These are phyloP conservation scores for Marsdenia floribunda DNA, from an alignment of 257 asterid species.

Conservation along the genomic window DNA sequence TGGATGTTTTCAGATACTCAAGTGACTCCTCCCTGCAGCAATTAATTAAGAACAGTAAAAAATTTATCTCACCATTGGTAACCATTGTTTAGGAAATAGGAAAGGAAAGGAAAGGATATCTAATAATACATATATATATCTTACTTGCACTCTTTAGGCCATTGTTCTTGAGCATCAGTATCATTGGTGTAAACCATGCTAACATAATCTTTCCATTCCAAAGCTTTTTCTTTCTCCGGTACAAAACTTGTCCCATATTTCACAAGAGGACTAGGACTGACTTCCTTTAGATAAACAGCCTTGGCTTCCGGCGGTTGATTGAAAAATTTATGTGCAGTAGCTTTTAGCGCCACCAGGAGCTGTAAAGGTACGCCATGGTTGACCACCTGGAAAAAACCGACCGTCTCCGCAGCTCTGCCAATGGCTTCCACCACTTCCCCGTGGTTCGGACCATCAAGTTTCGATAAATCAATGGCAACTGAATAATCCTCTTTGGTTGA, in stretches of 20 bases:
- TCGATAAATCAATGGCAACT: conserved; percentile 11
- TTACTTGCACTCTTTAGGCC: conserved; percentile 37
- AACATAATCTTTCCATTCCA: conserved; percentile 43
- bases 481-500: neutral
- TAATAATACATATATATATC: neutral
- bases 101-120: neutral
- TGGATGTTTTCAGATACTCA: conserved; percentile 28
- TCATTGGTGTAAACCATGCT: conserved; percentile 40
- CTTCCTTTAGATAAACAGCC: conserved; percentile 28
- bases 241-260: conserved; percentile 36
- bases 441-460: conserved; percentile 28
- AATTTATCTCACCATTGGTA: neutral
- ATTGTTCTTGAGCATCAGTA: conserved; percentile 30
- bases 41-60: too few species aligned
- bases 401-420: conserved; percentile 26
- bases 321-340: conserved; percentile 25
- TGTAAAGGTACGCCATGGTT: conserved; percentile 33
- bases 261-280: conserved; percentile 29
- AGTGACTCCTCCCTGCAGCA: conserved; percentile 25
- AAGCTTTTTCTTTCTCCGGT: conserved; percentile 31
- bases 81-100: too few species aligned
- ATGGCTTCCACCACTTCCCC: conserved; percentile 28
- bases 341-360: conserved; percentile 23
- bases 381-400: conserved; percentile 36
- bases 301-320: conserved; percentile 23